Percentiles rank a stretch among this genome's conserved stretches.
phyloP scores from a whole-genome alignment of 148 eudicot genomes.

The Rhododendron molle region DNA sequence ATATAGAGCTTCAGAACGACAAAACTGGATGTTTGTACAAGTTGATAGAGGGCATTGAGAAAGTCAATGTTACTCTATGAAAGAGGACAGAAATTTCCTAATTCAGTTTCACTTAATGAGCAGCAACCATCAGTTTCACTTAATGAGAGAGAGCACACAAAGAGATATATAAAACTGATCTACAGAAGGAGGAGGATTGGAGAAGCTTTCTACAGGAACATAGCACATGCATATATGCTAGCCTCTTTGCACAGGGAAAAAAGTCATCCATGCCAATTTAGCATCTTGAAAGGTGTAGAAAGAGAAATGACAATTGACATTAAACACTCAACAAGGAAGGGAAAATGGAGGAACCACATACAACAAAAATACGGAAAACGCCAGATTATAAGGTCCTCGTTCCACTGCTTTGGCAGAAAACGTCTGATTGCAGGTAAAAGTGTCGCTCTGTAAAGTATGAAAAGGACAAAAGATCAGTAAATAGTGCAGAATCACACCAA shows the following conservation, averaged over 20 bases:
- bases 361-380: conserved; percentile 70
- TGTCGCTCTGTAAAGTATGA: conserved; percentile 58
- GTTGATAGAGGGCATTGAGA: neutral
- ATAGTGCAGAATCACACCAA: neutral
- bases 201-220: neutral
- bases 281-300: neutral
- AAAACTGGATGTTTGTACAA: neutral
- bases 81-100: neutral
- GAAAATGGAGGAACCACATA: conserved; percentile 26
- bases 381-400: conserved; percentile 82
- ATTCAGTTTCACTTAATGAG: neutral
- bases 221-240: neutral
- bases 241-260: neutral
- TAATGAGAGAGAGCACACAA: neutral
- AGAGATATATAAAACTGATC: neutral
- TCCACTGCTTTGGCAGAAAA: conserved; percentile 80
- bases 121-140: neutral
- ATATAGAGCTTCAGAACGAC: neutral
- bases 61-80: neutral
- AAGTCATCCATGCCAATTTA: neutral
- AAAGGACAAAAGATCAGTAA: neutral
- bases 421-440: conserved; percentile 75
- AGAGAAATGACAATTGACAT: neutral
- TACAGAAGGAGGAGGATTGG: neutral
- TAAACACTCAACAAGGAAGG: neutral